Percentiles rank a stretch among this genome's conserved stretches.
Evolutionary conservation across 805 yeast species (phyloP).

Genomic region (Ogataea parapolymorpha): DNA sequence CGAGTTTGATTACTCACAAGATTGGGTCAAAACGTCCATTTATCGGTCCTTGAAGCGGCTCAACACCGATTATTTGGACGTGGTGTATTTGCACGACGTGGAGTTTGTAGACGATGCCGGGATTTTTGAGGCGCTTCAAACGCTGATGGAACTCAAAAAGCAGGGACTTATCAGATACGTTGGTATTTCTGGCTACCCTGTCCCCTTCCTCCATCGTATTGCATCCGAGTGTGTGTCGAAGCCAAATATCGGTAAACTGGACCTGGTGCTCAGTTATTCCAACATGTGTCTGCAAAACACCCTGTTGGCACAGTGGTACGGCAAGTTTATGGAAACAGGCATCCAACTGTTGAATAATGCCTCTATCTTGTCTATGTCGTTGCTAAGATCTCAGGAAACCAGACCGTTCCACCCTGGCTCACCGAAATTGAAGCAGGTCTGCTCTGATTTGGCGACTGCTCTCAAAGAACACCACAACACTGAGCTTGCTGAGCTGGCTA

Average conservation of each 20-base stretch:
- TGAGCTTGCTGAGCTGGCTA: slow-evolving; percentile 80
- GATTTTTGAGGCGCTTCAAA: slow-evolving; percentile 59
- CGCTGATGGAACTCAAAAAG: slow-evolving; percentile 54
- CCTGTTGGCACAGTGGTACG: slow-evolving; percentile 43
- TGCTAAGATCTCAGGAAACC: slow-evolving; percentile 65
- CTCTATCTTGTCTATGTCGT: slow-evolving; percentile 84
- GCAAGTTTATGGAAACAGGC: slow-evolving; percentile 48
- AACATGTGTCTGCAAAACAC: slow-evolving; percentile 82
- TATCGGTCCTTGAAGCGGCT: slow-evolving; percentile 64
- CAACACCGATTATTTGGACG: slow-evolving; percentile 65
- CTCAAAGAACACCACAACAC: slow-evolving; percentile 38
- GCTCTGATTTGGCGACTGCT: slow-evolving; percentile 41
- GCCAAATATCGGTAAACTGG: slow-evolving; percentile 58
- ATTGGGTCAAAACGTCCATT: slow-evolving; percentile 59
- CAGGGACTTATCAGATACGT: slow-evolving; percentile 62
- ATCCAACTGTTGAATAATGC: slow-evolving; percentile 68
- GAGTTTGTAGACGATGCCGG: slow-evolving; percentile 66
- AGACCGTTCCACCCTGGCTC: slow-evolving; percentile 81
- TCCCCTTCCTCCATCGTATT: slow-evolving; percentile 57
- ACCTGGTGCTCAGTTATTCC: slow-evolving; percentile 73
- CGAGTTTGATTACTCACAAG: slow-evolving; percentile 72
- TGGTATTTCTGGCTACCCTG: slow-evolving; percentile 88
- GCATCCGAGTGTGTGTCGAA: slow-evolving; percentile 37
- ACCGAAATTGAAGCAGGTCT: slow-evolving; percentile 50
- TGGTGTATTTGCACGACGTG: slow-evolving; percentile 84